Evolutionary conservation across 2,329 filamentous ascomycete genomes (phyloP).

Genomic region (Colletotrichum destructivum): DNA sequence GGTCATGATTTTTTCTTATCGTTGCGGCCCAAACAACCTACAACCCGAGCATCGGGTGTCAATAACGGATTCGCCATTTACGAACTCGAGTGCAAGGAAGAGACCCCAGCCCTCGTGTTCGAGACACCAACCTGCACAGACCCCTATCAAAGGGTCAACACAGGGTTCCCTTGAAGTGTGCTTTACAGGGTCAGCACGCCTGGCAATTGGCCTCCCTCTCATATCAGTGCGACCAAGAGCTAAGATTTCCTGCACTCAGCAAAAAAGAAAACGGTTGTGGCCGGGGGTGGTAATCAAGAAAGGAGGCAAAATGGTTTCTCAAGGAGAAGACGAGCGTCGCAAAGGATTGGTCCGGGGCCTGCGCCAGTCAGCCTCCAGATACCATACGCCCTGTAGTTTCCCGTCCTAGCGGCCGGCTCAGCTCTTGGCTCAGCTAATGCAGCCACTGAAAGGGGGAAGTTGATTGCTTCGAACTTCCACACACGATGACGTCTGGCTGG

Average conservation of each 20-base stretch:
- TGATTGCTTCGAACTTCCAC: not conserved
- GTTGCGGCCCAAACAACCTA: constrained; percentile 35
- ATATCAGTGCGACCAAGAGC: not conserved
- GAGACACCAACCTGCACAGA: constrained; percentile 12
- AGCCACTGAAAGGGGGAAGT: constrained; percentile 16
- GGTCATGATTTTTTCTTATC: constrained; percentile 7
- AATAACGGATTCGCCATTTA: constrained; percentile 29
- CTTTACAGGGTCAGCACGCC: not conserved
- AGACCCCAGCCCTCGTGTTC: constrained; percentile 30
- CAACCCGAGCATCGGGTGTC: constrained; percentile 37
- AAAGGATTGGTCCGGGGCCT: constrained; percentile 10
- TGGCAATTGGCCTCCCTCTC: not conserved
- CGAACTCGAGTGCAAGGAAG: constrained; percentile 14
- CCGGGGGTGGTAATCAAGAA: not conserved
- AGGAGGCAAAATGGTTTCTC: not conserved
- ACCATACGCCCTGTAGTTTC: constrained; percentile 14
- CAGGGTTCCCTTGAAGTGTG: not conserved
- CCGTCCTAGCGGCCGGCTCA: constrained; percentile 2
- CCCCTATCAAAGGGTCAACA: not conserved
- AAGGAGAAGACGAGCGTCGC: constrained; percentile 4
- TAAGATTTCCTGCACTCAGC: not conserved
- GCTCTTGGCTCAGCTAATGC: constrained; percentile 29
- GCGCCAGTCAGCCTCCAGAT: constrained; percentile 7
- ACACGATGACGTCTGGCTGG: not conserved
- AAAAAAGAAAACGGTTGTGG: not conserved